Evolutionary conservation across 306 rosid genomes (phyloP), one percentile per base, ranked within the genome.

Genomic region (Canavalia ensiformis): DNA sequence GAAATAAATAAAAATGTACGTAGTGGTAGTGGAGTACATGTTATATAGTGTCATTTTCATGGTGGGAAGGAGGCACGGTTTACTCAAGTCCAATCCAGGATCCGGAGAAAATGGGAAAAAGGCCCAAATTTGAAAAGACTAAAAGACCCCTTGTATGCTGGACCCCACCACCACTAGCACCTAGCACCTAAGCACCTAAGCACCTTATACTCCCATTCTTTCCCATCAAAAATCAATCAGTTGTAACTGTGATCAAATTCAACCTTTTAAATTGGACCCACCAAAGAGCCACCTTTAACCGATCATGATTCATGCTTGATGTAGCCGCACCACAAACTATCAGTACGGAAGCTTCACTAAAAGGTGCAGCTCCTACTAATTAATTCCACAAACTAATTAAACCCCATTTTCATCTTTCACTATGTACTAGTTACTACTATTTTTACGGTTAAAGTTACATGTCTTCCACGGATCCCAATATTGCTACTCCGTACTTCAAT

Each of bases 251-350:
- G 67, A 72, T 62, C 31, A 12, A 58, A 55, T 68, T 75, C 72
- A 75, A 51, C 44, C 59, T 68, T 73, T 73, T 52, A 58, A 49
- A 34, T 34, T 75, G 72, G 46, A 67, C 74, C 86, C 86, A 77
- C 79, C 67, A 76, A 41, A 68, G 37, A 75, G 45, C 44, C 75
- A 33, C 7, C 79, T 71, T 64, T 73, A 44, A 79, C 78, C 37
- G 25, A 65, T 66, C 72, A n/a, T 39, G 51, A 50, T 39, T 39
- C 76, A 58, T 58, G 72, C 10, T 69, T 44, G 50, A 63, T 70
- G 74, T 67, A 50, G 78, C 55, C 44, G 76, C 88, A 83, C 82
- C 86, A 63, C 88, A 79, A 75, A 66, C 75, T 52, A 67, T 41
- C 78, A 11, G 87, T 79, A 84, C 87, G 86, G 80, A 81, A 44